Evolutionary conservation across 164 flowering plant genomes (phyloP), one percentile per base, ranked within the genome.

Genomic region (Magnolia sinica): DNA sequence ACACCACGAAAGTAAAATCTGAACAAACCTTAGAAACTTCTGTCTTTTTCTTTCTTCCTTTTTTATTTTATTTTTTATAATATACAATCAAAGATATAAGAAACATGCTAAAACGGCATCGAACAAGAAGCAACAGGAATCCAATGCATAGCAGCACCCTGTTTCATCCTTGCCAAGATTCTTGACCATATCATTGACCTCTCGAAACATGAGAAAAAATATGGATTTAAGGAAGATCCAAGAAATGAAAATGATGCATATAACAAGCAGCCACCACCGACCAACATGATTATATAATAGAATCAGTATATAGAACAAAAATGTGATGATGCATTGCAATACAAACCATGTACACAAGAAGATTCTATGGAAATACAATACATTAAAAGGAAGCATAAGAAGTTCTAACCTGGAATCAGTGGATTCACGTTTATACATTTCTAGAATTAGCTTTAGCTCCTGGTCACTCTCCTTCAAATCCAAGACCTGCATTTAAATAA

Each of bases 401-500:
- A 23, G 16, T 13, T 68, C 90, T 73, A 65, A 96, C 99, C 98
- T 92, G 76, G 98, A 76, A 79, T 90, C 89, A 58, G 84, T 82
- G 20, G 88, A 88, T 83, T 96, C 98, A 74, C 91, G 94, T 64
- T 86, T 86, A 81, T 86, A 94, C 99, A 96, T 92, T 76, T 93
- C 95, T 79, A 89, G 80, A 77, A 96, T 79, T 72, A 94, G 85
- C 76, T 87, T 88, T 70, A 94, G 83, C 82, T 94, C 97, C 49
- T 67, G 66, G 7, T 86, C 87, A 87, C 89, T 89, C 58, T 86
- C 90, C 82, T 79, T 83, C 83, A 96, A 81, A 82, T 91, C 92
- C 59, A 81, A 79, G 22, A 89, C 88, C 99, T 96, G 88, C 80
- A 83, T 11, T 55, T 11, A 55, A 55, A 55, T 16, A 55, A 11